These are phyloP conservation scores for Emergomyces pasteurianus DNA, from an alignment of 2,329 filamentous ascomycete species.

Conservation along the genomic window DNA sequence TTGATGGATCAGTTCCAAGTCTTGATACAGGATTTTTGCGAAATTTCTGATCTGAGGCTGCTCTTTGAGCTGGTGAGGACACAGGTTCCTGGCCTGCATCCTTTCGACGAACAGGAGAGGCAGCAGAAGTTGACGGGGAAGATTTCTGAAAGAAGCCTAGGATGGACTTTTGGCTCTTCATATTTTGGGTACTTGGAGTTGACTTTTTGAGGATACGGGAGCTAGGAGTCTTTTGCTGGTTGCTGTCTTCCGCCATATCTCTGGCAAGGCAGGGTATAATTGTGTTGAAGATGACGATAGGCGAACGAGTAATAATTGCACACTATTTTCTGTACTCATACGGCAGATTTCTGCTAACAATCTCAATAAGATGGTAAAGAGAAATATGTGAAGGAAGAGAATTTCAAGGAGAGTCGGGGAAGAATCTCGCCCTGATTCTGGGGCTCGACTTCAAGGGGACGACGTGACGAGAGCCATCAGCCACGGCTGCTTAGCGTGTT, in stretches of 20 bases:
- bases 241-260: conserved; percentile 1
- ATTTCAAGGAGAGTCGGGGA: background rate
- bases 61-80: conserved; percentile 7
- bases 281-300: background rate
- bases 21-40: conserved; percentile 3
- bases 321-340: background rate
- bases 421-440: background rate
- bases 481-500: conserved; percentile 15
- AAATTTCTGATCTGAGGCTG: background rate
- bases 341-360: background rate
- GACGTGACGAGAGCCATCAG: background rate
- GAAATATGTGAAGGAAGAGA: background rate
- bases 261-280: background rate
- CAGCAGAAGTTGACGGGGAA: conserved; percentile 32
- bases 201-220: conserved; percentile 13
- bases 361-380: background rate
- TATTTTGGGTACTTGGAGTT: conserved; percentile 31
- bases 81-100: conserved; percentile 9
- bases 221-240: conserved; percentile 1
- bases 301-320: background rate
- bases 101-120: conserved; percentile 15
- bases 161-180: conserved; percentile 59
- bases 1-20: conserved; percentile 17
- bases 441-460: background rate
- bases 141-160: conserved; percentile 65